These are phyloP conservation scores for Gloeostereum incarnatum DNA, from an alignment of 768 basidiomycete genomes.

Conservation along the genomic window DNA sequence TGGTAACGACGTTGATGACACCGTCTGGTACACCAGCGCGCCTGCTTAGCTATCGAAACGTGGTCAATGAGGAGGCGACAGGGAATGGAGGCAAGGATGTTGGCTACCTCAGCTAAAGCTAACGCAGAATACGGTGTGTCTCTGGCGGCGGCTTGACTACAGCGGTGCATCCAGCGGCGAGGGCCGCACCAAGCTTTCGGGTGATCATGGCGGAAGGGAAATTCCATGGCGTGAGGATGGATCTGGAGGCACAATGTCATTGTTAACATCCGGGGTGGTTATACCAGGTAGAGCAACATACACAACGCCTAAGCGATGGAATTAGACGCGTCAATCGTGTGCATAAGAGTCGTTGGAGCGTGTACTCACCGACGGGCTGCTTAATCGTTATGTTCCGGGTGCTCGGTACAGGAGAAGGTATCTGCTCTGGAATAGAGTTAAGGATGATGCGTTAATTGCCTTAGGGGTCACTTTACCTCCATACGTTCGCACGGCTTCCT, in stretches of 20 bases:
- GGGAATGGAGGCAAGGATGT: background rate
- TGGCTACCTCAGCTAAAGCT: conserved; percentile 76
- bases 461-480: conserved; percentile 49
- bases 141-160: conserved; percentile 95
- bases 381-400: conserved; percentile 85
- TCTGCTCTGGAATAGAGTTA: conserved; percentile 46
- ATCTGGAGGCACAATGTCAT: conserved; percentile 27
- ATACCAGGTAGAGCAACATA: no score
- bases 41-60: conserved; percentile 47
- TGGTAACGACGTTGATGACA: conserved; percentile 91
- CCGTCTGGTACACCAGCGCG: conserved; percentile 94
- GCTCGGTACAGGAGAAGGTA: conserved; percentile 65
- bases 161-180: conserved; percentile 93
- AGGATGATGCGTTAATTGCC: background rate
- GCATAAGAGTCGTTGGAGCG: background rate
- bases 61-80: background rate
- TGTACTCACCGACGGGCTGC: conserved; percentile 71
- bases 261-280: background rate
- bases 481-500: conserved; percentile 86
- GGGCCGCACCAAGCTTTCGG: conserved; percentile 80
- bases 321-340: no score
- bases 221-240: conserved; percentile 83
- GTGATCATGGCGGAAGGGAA: conserved; percentile 95
- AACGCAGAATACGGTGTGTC: conserved; percentile 89
- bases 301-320: conserved; percentile 24